Evolutionary conservation across 1,284 basidiomycete species (phyloP).

Genomic region (Peniophora sp.): DNA sequence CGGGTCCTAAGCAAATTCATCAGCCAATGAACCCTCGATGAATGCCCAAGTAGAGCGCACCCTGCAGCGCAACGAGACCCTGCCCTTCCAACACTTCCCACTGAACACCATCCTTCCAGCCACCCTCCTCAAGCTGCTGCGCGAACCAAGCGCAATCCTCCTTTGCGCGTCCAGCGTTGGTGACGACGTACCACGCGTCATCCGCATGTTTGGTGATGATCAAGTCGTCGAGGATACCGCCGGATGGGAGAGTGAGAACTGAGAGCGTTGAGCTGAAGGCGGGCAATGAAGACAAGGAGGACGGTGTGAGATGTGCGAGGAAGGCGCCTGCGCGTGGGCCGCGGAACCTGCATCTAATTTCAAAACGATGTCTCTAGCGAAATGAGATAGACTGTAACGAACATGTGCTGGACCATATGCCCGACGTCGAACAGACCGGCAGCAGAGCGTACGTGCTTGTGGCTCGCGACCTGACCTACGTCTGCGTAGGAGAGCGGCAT

Average conservation of each 20-base stretch:
- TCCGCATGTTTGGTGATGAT: slow-evolving; percentile 78
- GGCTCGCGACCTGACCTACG: slow-evolving; percentile 85
- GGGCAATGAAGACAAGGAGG: slow-evolving; percentile 61
- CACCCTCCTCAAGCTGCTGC: slow-evolving; percentile 50
- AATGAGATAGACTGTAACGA: slow-evolving; percentile 9
- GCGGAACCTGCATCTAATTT: slow-evolving; percentile 46
- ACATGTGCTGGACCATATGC: slow-evolving; percentile 94
- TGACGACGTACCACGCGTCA: slow-evolving; percentile 91
- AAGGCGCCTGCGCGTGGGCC: slow-evolving; percentile 72
- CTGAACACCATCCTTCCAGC: slow-evolving; percentile 53
- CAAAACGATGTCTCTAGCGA: slow-evolving; percentile 2
- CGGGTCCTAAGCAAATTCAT: slow-evolving; percentile 55
- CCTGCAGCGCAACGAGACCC: slow-evolving; percentile 90
- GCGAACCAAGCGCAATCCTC: slow-evolving; percentile 79
- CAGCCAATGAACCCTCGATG: neutral
- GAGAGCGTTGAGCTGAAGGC: slow-evolving; percentile 77
- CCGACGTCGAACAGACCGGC: slow-evolving; percentile 96
- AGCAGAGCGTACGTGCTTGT: slow-evolving; percentile 81
- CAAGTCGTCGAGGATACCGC: slow-evolving; percentile 95
- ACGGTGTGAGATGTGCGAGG: slow-evolving; percentile 80
- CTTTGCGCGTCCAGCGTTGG: slow-evolving; percentile 85
- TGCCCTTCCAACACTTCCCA: slow-evolving; percentile 79
- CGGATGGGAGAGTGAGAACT: slow-evolving; percentile 81
- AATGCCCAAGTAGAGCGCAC: slow-evolving; percentile 24
- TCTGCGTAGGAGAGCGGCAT: slow-evolving; percentile 91